phyloP scores from a whole-genome alignment of 768 basidiomycete species.

The Daedaleopsis nitida region DNA sequence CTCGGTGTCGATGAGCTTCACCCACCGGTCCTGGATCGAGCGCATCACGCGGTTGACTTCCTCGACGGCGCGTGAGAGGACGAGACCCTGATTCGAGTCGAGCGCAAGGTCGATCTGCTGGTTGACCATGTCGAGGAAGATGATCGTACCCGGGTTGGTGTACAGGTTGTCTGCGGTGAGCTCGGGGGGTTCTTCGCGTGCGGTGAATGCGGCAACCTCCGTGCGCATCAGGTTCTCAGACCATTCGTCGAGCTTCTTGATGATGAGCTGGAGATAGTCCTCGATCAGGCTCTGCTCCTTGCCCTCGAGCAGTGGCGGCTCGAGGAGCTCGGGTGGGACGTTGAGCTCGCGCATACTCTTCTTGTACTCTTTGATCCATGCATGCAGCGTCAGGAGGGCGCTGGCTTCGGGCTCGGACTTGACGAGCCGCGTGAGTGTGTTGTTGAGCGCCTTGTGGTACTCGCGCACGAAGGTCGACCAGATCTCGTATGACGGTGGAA shows the following conservation, averaged over 20 bases:
- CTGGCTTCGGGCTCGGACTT: constrained; percentile 84
- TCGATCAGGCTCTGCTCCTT: constrained; percentile 94
- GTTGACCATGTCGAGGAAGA: constrained; percentile 98
- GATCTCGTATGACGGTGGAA: constrained; percentile 92
- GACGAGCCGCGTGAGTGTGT: constrained; percentile 68
- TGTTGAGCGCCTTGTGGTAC: constrained; percentile 86
- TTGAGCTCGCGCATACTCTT: constrained; percentile 93
- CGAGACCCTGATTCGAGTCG: constrained; percentile 94
- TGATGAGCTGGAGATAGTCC: constrained; percentile 91
- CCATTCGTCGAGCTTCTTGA: constrained; percentile 97
- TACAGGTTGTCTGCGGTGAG: constrained; percentile 87
- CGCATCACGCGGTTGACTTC: constrained; percentile 92
- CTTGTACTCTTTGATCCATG: constrained; percentile 96
- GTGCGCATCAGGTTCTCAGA: constrained; percentile 90
- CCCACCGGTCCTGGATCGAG: constrained; percentile 85
- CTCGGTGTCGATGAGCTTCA: constrained; percentile 78
- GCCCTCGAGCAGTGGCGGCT: constrained; percentile 92
- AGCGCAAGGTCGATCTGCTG: constrained; percentile 94
- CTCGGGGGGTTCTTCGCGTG: constrained; percentile 85
- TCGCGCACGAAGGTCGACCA: constrained; percentile 80
- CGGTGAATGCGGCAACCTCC: constrained; percentile 82
- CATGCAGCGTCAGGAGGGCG: constrained; percentile 80
- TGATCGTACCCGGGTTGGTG: constrained; percentile 86
- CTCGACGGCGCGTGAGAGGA: constrained; percentile 86
- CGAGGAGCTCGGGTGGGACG: constrained; percentile 75